Base-by-base conservation (phyloP, 495 filamentous ascomycete species). In the Lophiotrema nucula region DNA sequence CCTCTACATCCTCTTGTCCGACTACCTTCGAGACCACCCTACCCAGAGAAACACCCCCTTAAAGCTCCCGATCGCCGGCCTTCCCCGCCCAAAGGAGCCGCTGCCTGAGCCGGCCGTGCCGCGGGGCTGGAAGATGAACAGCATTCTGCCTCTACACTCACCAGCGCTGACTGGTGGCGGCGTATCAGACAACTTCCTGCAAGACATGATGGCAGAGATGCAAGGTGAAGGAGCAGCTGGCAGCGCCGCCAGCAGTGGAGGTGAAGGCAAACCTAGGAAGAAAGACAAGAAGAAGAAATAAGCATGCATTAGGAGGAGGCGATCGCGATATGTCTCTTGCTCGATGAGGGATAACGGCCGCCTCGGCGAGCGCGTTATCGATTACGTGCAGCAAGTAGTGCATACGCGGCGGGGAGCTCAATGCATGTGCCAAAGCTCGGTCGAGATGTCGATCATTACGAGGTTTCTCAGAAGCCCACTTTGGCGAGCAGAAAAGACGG, bases 191-290 rank as follows among this genome's bases (percentile, higher is more conserved):
- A 95, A 98, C 64, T 88, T 96, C 23, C 83, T 98, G 62, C 92
- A 93, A 78, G 92, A 98, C 58, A 96, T 97, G 77, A 96, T 98
- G 92, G 83, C 81, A 39, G 90, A 95, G 76, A 95, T 97, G 90
- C 79, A 82, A 67, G 78, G 74, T 54, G 75, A 79, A 69, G 79
- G 74, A 1, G 79, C 76, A 45, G 75, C 74, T 0, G 59, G 61
- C 0, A 73, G 70, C 2, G 73, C 74, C 41, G 73, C 51, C 18
- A 49, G 62, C 48, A 46, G 60, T 27, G 52, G 67, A 42, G 62
- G 76, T 69, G 67, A 70, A 71, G 28, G 70, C 69, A 39, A 76
- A 76, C 75, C 70, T 70, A 51, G 76, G 72, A 61, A 71, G 66
- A 41, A 73, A 64, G 43, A 68, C 62, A 53, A 76, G 74, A 81